Conservation (phyloP, 352 stramenopile species). For the Globisporangium camurandrum region DNA sequence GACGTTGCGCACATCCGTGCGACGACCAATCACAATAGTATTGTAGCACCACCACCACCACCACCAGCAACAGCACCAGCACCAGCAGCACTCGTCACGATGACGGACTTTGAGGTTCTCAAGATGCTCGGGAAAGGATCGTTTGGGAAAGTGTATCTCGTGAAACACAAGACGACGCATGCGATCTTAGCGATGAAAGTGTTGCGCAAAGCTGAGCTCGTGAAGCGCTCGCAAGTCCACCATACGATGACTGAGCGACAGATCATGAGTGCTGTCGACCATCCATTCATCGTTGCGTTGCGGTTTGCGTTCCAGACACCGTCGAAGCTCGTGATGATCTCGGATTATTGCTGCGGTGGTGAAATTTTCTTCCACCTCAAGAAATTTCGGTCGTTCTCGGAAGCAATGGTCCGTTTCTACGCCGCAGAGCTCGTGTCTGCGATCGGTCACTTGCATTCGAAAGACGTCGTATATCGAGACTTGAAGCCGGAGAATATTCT, state of each 20-base stretch:
- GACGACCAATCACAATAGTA: neutral
- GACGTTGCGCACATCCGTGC: slow-evolving; percentile 19
- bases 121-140: slow-evolving; percentile 97
- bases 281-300: slow-evolving; percentile 96
- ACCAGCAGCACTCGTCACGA: slow-evolving; percentile 29
- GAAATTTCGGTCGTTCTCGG: slow-evolving; percentile 86
- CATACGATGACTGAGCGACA: slow-evolving; percentile 86
- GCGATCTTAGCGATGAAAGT: slow-evolving; percentile 88
- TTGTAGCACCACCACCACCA: slow-evolving; percentile 1
- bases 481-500: slow-evolving; percentile 94
- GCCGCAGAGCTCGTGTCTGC: slow-evolving; percentile 89
- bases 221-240: slow-evolving; percentile 83
- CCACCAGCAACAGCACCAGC: neutral
- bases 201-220: slow-evolving; percentile 79
- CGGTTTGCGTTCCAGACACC: slow-evolving; percentile 89
- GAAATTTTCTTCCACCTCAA: slow-evolving; percentile 92
- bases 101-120: slow-evolving; percentile 94
- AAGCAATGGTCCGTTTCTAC: slow-evolving; percentile 89
- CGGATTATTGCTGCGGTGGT: slow-evolving; percentile 84
- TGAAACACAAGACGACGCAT: slow-evolving; percentile 71
- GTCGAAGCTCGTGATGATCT: slow-evolving; percentile 89
- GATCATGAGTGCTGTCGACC: slow-evolving; percentile 87
- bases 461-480: slow-evolving; percentile 91
- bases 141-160: slow-evolving; percentile 97
- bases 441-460: slow-evolving; percentile 85